Evolutionary conservation across 1,284 basidiomycete species (phyloP), one percentile per base, ranked within the genome.

Genomic region (Microbotryomycetes sp.): DNA sequence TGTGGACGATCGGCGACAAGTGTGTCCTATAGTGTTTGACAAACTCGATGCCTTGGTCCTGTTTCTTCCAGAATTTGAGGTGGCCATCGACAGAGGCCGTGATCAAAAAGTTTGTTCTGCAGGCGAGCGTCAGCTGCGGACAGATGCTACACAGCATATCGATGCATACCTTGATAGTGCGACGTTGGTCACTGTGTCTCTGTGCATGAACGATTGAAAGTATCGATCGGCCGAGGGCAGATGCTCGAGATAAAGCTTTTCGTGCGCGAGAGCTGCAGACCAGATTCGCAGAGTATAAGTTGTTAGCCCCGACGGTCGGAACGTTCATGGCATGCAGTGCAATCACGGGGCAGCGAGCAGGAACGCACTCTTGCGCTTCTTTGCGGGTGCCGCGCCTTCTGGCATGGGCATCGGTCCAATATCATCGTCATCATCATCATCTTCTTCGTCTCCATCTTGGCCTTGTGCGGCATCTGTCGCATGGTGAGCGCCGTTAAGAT

Each of bases 11-110:
- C 15, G 89, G 84, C 26, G 83, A 81, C 27, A 96, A 79, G 71
- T 97, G 93, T 2, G 96, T 92, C 47, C 94, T 85, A 76, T 77
- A 78, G 70, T 90, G 87, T 77, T 96, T 93, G 63, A 93, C 89
- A 72, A 92, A 93, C 76, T 94, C 90, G 71, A 93, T 89, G 6
- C 91, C 91, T 5, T 80, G 75, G 15, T 92, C 87, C 77, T 96
- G 91, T 77, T 98, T 98, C 80, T 97, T 97, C 96, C 96, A 99
- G 28, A 99, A 79, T 76, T 99, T 98, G 70, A 98, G 78, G 76
- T 94, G 89, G 1, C 96, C 96, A 72, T 98, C 94, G 13, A 92
- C 76, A 2, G 92, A 97, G 1, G 93, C 92, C 2, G 96, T 98
- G 61, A 98, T 82, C 56, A 97, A 74, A 72, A 97, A 99, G 67